Evolutionary conservation across 805 yeast genomes (phyloP), one percentile per base, ranked within the genome.

Genomic region (Metschnikowia vanudenii): DNA sequence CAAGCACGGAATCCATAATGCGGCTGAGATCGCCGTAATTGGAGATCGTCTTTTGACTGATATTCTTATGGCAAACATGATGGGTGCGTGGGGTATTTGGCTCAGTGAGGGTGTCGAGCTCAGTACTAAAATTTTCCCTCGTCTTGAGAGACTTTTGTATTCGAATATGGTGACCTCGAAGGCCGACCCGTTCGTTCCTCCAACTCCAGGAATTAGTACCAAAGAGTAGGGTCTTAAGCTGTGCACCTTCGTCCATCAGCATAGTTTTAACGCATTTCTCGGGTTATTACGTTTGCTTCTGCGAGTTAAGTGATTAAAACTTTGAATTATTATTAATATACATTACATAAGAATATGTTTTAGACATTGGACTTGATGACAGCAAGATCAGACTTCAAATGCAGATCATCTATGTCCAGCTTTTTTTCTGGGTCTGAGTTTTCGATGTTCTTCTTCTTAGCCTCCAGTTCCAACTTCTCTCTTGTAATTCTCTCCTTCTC

Each of bases 41-140:
- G 99, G 99, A 0, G 99, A 94, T 57, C 69, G 99, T 32, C 73
- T 94, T 20, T 82, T 90, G 66, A 94, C 99, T 0, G 99, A 94
- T 63, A 78, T 94, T 45, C 67, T 91, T 43, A 87, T 94, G 96
- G 97, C 97, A 16, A 92, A 94, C 58, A 73, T 83, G 74, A 89
- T 92, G 96, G 96, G 96, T 0, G 73, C 94, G 0, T 79, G 81
- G 65, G 87, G 92, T 0, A 74, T 89, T 3, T 94, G 98, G 97
- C 60, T 94, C 1, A 71, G 77, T 42, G 82, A 82, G 19, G 98
- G 98, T 3, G 96, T 90, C 4, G 69, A 68, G 46, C 63, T 69
- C 37, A 76, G 85, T 1, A 64, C 73, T 20, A 75, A 78, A 45
- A 37, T 74, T 12, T 74, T 82, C 35, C 82, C 84, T 24, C 67